Base-by-base conservation (phyloP, 2,329 filamentous ascomycete genomes). In the Madurella mycetomatis region DNA sequence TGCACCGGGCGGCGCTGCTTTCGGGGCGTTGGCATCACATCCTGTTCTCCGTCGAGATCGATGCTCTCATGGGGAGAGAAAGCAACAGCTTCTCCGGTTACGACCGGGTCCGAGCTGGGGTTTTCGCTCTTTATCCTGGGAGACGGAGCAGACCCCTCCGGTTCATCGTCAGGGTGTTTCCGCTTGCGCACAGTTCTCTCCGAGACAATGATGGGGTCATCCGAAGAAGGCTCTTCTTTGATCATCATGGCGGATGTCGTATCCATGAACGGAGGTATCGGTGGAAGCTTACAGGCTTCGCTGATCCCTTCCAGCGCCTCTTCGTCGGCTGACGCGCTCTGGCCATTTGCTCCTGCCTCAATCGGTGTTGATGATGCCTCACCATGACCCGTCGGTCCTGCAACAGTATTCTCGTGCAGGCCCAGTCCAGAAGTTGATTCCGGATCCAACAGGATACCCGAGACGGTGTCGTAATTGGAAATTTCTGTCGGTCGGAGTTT, bases 181-280 rank as follows among this genome's bases (percentile, higher is more conserved):
- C 78, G 71, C 60, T 80, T 82, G 44, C 73, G 73, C 1, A 82
- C 64, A 16, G 64, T 63, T 13, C 78, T 74, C 56, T 80, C 79
- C 3, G 73, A 80, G 2, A 83, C 66, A 5, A 84, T 62, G 1
- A 82, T 67, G 0, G 76, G 78, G 2, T 63, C 64, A 53, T 83
- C 80, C 0, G 81, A 84, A 4, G 76, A 79, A 13, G 76, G 76
- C 57, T 83, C 80, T n/a, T 68, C 53, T 60, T 83, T 82, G 19
- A 82, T 61, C 2, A 48, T 39, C 15, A 60, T 45, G 12, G 30
- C 32, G 2, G 40, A 9, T 13, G 42, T 30, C 16, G 19, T n/a
- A 13, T 46, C 41, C n/a, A 43, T 47, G 5, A 53, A 44, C 16
- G 50, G 54, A 4, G 66, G 64, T 9, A 72, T 54, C 13, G 64